phyloP scores from a whole-genome alignment of 176 grass and related monocot species.

The Puya raimondii region DNA sequence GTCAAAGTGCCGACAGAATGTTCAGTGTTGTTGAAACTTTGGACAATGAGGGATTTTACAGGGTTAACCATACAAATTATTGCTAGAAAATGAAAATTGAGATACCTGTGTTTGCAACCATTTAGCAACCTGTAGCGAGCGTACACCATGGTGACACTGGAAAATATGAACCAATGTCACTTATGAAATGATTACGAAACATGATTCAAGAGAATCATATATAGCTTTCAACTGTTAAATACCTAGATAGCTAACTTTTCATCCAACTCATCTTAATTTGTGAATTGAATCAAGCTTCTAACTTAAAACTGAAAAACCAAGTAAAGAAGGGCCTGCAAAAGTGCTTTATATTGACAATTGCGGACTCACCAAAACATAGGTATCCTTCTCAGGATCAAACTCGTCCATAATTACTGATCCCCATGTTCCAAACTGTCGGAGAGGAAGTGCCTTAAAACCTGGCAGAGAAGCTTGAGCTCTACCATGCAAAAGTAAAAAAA shows the following conservation, averaged over 20 bases:
- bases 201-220: no score
- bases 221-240: no score
- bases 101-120: conserved; percentile 94
- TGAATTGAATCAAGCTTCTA: no score
- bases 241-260: no score
- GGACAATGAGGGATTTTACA: no score
- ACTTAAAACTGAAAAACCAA: no score
- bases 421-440: conserved; percentile 92
- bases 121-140: conserved; percentile 88
- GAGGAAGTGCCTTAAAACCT: conserved; percentile 78
- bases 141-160: conserved; percentile 87
- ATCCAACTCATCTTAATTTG: no score
- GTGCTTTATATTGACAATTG: conserved; percentile 1
- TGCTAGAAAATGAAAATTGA: not conserved
- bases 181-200: not conserved
- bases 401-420: conserved; percentile 86
- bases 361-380: conserved; percentile 68
- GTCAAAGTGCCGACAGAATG: no score
- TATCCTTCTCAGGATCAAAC: conserved; percentile 90
- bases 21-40: no score
- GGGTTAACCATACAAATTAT: not conserved
- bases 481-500: conserved; percentile 20
- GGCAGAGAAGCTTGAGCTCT: conserved; percentile 79
- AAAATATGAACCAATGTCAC: conserved; percentile 8
- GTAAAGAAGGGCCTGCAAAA: conserved; percentile 1